Percentiles rank a stretch among this genome's conserved stretches.
Conservation (phyloP, 176 grass and related monocot genomes). For the Hordeum marinum region DNA sequence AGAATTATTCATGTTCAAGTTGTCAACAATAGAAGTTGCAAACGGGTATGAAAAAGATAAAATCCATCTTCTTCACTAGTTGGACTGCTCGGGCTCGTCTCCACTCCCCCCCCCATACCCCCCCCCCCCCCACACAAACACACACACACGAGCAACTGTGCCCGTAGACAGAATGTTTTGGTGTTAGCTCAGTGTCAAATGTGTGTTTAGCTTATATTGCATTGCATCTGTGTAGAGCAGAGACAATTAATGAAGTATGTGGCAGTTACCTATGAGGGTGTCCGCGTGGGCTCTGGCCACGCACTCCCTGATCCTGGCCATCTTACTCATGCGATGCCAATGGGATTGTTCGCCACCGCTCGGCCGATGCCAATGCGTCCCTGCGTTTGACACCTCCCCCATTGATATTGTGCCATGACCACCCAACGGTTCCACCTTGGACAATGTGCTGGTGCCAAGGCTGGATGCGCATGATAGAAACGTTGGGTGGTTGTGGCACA, state of each 20-base stretch:
- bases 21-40: too few relatives aligned
- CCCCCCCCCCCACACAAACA: too few relatives aligned
- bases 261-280: neutral
- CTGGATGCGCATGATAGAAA: neutral
- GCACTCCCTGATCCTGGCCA: neutral
- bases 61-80: too few relatives aligned
- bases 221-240: neutral
- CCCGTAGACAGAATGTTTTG: neutral
- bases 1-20: too few relatives aligned
- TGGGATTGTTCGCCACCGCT: neutral
- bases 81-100: too few relatives aligned
- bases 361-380: neutral
- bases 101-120: too few relatives aligned
- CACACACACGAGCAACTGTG: neutral
- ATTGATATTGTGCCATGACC: neutral
- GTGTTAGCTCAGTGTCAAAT: too few relatives aligned
- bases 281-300: neutral
- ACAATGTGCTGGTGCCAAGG: neutral
- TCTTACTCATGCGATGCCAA: neutral
- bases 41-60: too few relatives aligned
- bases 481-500: neutral
- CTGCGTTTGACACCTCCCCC: neutral
- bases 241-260: neutral
- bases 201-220: too few relatives aligned
- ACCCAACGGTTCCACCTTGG: neutral